Evolutionary conservation across 148 eudicot genomes (phyloP).

Genomic region (Camellia sinensis): DNA sequence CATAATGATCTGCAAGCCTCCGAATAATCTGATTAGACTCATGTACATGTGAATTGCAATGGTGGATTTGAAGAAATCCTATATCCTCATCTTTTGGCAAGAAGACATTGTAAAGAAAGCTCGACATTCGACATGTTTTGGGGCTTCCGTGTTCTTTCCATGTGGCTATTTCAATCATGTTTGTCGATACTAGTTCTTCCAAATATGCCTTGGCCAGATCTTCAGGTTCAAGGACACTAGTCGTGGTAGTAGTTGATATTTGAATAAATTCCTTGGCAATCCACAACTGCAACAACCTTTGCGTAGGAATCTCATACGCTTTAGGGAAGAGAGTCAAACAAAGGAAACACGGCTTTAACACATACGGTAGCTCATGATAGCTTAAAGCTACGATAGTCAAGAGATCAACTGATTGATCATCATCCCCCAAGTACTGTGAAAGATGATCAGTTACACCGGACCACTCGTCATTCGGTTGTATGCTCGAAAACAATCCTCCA

Average conservation of each 20-base stretch:
- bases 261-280: conserved; percentile 50
- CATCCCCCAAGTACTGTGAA: not conserved
- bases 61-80: conserved; percentile 23
- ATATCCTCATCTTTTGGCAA: too few species aligned
- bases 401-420: not conserved
- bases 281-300: conserved; percentile 46
- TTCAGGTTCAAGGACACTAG: conserved; percentile 10
- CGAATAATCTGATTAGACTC: not conserved
- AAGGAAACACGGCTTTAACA: conserved; percentile 39
- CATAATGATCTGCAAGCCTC: not conserved
- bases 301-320: conserved; percentile 33
- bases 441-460: not conserved
- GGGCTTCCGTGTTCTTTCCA: too few species aligned
- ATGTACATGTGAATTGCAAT: conserved; percentile 31
- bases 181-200: conserved; percentile 36
- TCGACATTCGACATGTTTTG: too few species aligned
- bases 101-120: too few species aligned
- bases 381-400: conserved; percentile 24
- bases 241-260: not conserved
- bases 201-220: conserved; percentile 36
- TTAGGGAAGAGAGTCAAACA: conserved; percentile 47
- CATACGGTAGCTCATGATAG: conserved; percentile 37
- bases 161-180: too few species aligned
- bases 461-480: not conserved
- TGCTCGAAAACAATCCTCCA: conserved; percentile 1